Conservation (phyloP, 192 early-diverging fungal genomes). For the Podila clonocystis region DNA sequence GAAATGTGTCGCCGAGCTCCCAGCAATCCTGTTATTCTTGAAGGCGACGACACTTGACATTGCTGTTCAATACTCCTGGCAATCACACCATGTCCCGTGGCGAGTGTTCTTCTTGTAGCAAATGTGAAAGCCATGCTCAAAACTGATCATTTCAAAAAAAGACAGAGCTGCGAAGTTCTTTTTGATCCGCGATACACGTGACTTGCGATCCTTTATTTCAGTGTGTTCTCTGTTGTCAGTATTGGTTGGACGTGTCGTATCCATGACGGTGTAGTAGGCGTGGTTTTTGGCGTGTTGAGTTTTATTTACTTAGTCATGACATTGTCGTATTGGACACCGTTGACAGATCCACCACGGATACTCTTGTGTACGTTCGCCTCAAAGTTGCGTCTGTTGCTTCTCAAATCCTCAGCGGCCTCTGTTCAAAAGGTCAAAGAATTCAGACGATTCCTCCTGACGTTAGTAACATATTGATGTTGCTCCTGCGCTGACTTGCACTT, state of each 20-base stretch:
- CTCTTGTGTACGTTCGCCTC: slow-evolving; percentile 76
- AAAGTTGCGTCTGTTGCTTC: slow-evolving; percentile 75
- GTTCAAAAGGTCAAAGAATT: slow-evolving; percentile 22
- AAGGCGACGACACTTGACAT: not conserved
- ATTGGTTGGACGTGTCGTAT: too few species aligned
- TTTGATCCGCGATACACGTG: too few species aligned
- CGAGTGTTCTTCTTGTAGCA: not conserved
- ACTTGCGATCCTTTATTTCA: too few species aligned
- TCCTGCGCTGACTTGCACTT: not conserved
- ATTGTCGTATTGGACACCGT: slow-evolving; percentile 75
- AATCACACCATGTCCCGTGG: not conserved
- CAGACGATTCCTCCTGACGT: not conserved
- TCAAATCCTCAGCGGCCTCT: slow-evolving; percentile 87
- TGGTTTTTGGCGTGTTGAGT: not conserved
- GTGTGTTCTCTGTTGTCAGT: too few species aligned
- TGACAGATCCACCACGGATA: slow-evolving; percentile 82
- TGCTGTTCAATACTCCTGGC: not conserved
- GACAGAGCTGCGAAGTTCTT: too few species aligned
- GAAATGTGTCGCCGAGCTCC: slow-evolving; percentile 26
- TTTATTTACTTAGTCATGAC: slow-evolving; percentile 56
- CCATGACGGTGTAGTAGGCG: not conserved
- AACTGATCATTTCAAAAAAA: not conserved
- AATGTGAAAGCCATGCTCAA: not conserved
- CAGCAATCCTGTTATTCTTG: not conserved
- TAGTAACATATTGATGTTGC: not conserved